Base-by-base conservation (phyloP, 225 moss, liverwort and hornwort genomes). In the Physcomitrium patens region DNA sequence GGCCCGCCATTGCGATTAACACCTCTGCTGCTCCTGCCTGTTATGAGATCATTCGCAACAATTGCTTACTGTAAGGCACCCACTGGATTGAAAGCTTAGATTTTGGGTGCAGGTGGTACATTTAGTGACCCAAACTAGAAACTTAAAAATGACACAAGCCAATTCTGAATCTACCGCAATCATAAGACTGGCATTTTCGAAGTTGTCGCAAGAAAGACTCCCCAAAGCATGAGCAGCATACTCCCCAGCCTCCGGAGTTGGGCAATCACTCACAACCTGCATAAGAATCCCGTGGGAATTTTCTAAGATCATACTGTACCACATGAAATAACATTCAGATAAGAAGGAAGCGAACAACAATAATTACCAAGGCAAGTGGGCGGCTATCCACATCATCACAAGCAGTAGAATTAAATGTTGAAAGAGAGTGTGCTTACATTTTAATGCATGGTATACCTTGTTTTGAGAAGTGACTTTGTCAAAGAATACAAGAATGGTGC, bases 141-240 rank as follows among this genome's bases (percentile, higher is more conserved):
- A 27, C 37, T 0, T 3, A 79, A 16, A 19, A 24, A 24, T 24
- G 41, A 69, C 54, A 41, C 20, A 53, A 64, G 12, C 13, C 3
- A 18, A 28, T 53, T 20, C 44, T 53, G 10, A n/a, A 37, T 58
- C 6, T 50, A 88, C 82, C 87, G 82, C 71, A 56, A 82, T 82
- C 82, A 88, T 88, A 37, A 78, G 64, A 10, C 46, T 65, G 26
- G 85, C 79, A 74, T 88, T 85, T 64, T 85, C 43, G 60, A 82
- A 75, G 64, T 80, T 85, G 55, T 85, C 80, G 68, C 74, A 80
- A n/a, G 85, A 74, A 13, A 87, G 80, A 45, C 87, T 88, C 22
- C 77, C 87, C 64, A 88, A 58, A 24, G 85, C 87, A 44, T 88
- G 87, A 60, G 80, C 85, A 0, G 85, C 85, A 55, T 85, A 88